phyloP scores from a whole-genome alignment of 805 yeast species.

The Lipomyces yamanashiensis region DNA sequence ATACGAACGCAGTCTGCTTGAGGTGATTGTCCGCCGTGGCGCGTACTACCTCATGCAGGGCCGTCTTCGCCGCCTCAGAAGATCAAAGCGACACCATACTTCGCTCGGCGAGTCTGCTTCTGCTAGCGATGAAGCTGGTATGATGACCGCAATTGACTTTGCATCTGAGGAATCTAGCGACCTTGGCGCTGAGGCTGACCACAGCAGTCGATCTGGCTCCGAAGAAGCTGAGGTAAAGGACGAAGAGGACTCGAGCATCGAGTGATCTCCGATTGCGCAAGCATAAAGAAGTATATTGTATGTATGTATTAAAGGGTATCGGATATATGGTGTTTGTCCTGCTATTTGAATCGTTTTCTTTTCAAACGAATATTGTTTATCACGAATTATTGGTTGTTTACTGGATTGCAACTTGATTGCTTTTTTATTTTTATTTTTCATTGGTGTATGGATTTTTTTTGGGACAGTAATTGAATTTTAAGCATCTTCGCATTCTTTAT shows the following conservation, averaged over 20 bases:
- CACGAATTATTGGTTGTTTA: no score
- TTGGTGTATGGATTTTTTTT: no score
- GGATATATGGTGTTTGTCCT: no score
- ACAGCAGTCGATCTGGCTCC: conserved; percentile 12
- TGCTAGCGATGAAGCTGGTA: neutral
- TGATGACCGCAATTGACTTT: neutral
- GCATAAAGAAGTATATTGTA: no score
- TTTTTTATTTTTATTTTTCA: no score
- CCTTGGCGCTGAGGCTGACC: conserved; percentile 13
- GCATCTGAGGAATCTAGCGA: conserved; percentile 3
- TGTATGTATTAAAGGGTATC: no score
- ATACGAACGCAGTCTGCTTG: conserved; percentile 60
- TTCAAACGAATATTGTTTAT: no score
- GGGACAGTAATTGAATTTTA: no score
- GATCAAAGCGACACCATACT: conserved; percentile 25
- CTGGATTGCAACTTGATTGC: no score
- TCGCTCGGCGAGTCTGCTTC: neutral
- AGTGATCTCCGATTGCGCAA: neutral
- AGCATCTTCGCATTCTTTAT: no score
- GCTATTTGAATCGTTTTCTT: no score
- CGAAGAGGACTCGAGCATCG: conserved; percentile 15
- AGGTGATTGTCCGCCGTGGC: conserved; percentile 78
- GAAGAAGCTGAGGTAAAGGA: conserved; percentile 14
- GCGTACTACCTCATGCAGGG: conserved; percentile 82
- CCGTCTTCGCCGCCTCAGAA: conserved; percentile 66